Evolutionary conservation across 805 yeast species (phyloP).

Genomic region (Millerozyma acaciae): DNA sequence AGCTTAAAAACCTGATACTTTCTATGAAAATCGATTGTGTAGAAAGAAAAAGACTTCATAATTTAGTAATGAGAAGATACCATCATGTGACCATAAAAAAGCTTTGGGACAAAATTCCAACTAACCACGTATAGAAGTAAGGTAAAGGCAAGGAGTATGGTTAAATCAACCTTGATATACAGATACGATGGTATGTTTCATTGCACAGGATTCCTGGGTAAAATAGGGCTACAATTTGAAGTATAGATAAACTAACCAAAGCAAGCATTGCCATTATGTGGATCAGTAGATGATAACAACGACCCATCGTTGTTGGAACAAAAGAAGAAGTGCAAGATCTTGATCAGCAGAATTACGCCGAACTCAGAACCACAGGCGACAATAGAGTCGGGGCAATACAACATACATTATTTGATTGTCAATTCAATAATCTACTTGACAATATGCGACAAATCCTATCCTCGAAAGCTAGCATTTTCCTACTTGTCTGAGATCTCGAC

Average conservation of each 20-base stretch:
- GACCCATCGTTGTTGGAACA: slow-evolving; percentile 63
- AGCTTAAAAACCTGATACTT: too few species aligned
- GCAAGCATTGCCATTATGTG: slow-evolving; percentile 80
- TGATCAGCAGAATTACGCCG: slow-evolving; percentile 71
- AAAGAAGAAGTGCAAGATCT: slow-evolving; percentile 77
- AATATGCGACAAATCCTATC: slow-evolving; percentile 75
- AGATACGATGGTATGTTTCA: slow-evolving; percentile 54
- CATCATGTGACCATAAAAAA: too few species aligned
- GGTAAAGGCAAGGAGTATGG: slow-evolving; percentile 38
- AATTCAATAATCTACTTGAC: slow-evolving; percentile 72
- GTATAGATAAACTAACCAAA: not conserved
- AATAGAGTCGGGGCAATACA: slow-evolving; percentile 69
- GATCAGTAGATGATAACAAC: slow-evolving; percentile 77
- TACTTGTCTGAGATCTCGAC: slow-evolving; percentile 76
- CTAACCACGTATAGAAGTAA: too few species aligned
- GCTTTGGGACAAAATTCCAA: too few species aligned
- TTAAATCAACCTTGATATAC: slow-evolving; percentile 61
- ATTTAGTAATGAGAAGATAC: too few species aligned
- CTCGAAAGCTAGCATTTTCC: slow-evolving; percentile 84
- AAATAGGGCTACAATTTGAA: too few species aligned
- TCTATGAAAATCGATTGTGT: too few species aligned
- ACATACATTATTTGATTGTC: slow-evolving; percentile 68
- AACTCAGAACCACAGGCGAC: slow-evolving; percentile 82
- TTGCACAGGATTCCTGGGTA: too few species aligned
- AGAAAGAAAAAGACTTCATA: too few species aligned